phyloP scores from a whole-genome alignment of 2,329 filamentous ascomycete genomes.

The Knoxdaviesia proteae region DNA sequence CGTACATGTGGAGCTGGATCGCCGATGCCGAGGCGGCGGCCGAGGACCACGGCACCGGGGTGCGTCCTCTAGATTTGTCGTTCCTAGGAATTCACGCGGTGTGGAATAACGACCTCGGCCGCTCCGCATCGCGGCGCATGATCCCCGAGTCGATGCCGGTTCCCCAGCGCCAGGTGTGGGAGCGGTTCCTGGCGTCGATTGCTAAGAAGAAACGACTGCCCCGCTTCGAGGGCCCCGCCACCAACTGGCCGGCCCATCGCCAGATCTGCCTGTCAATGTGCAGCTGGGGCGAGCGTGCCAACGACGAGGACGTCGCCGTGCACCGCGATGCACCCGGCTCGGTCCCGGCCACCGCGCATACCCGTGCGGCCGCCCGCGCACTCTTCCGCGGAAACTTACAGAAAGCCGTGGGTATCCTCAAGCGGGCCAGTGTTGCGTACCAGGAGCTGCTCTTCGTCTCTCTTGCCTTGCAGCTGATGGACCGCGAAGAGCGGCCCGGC shows the following conservation, averaged over 20 bases:
- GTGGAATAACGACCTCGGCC: constrained; percentile 50
- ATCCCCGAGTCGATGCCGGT: constrained; percentile 16
- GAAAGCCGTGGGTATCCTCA: constrained; percentile 48
- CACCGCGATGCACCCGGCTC: constrained; percentile 18
- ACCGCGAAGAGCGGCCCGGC: constrained; percentile 22
- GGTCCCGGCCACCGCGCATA: constrained; percentile 35
- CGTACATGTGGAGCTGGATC: constrained; percentile 61
- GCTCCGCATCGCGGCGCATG: constrained; percentile 5
- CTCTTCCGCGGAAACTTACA: constrained; percentile 52
- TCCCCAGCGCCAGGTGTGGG: constrained; percentile 22
- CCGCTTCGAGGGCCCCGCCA: constrained; percentile 40
- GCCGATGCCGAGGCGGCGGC: constrained; percentile 43
- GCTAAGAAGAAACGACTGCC: constrained; percentile 42
- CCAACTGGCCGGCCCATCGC: constrained; percentile 46
- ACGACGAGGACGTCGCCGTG: constrained; percentile 22
- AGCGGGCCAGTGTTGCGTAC: constrained; percentile 39
- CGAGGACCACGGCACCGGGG: constrained; percentile 47
- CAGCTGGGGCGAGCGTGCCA: constrained; percentile 35
- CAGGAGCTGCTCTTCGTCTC: constrained; percentile 49
- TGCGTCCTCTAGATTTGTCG: constrained; percentile 47
- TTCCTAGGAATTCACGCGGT: constrained; percentile 55
- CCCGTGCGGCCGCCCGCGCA: constrained; percentile 57
- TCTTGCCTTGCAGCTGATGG: constrained; percentile 42
- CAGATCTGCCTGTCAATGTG: constrained; percentile 59
- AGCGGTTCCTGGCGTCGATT: constrained; percentile 39